Evolutionary conservation across 2,329 filamentous ascomycete species (phyloP).

Genomic region (Diaporthe sp.): DNA sequence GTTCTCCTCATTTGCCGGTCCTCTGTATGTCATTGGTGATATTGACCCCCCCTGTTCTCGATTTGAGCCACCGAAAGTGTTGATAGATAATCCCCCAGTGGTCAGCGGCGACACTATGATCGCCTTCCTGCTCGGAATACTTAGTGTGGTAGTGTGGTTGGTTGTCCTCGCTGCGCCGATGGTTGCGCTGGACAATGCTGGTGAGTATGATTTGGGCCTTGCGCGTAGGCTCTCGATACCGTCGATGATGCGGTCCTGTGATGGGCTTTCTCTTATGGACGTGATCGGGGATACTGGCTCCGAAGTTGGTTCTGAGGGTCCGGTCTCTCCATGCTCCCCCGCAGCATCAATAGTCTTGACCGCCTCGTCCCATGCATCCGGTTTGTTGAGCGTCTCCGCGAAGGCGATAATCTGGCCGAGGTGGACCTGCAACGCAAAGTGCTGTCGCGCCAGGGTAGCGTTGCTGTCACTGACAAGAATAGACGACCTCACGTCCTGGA

Average conservation of each 20-base stretch:
- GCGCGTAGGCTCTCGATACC: background rate
- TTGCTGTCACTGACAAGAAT: slow-evolving; percentile 40
- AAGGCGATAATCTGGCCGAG: slow-evolving; percentile 39
- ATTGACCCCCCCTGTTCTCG: slow-evolving; percentile 1
- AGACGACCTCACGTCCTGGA: slow-evolving; percentile 35
- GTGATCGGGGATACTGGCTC: slow-evolving; percentile 26
- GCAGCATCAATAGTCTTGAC: slow-evolving; percentile 33
- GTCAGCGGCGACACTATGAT: slow-evolving; percentile 5
- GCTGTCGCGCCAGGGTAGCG: slow-evolving; percentile 38
- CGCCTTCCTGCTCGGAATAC: background rate
- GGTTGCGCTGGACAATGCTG: slow-evolving; percentile 7
- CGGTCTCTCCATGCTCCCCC: background rate
- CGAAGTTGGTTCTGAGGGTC: background rate
- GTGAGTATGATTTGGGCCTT: slow-evolving; percentile 30
- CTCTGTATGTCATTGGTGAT: slow-evolving; percentile 26
- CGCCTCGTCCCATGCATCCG: slow-evolving; percentile 37
- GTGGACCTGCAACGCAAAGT: slow-evolving; percentile 40
- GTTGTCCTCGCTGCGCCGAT: slow-evolving; percentile 14
- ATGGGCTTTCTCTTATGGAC: slow-evolving; percentile 10
- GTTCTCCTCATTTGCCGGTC: background rate
- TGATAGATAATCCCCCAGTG: background rate
- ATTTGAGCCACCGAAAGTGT: slow-evolving; percentile 7
- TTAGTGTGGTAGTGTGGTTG: background rate
- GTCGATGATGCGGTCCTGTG: background rate
- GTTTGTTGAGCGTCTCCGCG: slow-evolving; percentile 24